phyloP scores from a whole-genome alignment of 345 rosid species.

The Citrus inodora region DNA sequence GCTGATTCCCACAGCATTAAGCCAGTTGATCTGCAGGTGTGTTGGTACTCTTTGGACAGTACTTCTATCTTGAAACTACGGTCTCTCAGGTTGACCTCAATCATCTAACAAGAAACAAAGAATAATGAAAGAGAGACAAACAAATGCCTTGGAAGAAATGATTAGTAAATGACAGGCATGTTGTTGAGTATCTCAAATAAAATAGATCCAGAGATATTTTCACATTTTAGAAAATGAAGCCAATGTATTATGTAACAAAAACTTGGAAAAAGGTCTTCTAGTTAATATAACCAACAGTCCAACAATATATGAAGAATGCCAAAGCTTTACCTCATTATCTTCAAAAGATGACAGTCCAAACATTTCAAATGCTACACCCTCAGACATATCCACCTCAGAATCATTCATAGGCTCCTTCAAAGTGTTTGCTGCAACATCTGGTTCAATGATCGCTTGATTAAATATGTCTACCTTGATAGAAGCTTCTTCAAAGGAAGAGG shows the following conservation, averaged over 20 bases:
- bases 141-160: background rate
- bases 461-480: slow-evolving; percentile 23
- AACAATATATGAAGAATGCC: background rate
- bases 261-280: too few species aligned
- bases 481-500: slow-evolving; percentile 19
- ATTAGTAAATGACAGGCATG: background rate
- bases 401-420: slow-evolving; percentile 21
- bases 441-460: slow-evolving; percentile 20
- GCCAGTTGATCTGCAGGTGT: slow-evolving; percentile 88
- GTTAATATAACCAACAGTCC: background rate
- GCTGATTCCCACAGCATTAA: slow-evolving; percentile 98
- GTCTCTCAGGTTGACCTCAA: slow-evolving; percentile 42
- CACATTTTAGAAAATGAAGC: background rate
- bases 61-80: slow-evolving; percentile 48
- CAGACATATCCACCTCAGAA: slow-evolving; percentile 56
- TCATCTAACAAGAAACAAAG: slow-evolving; percentile 34
- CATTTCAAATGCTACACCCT: background rate
- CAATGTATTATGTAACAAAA: background rate
- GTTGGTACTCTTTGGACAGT: slow-evolving; percentile 77
- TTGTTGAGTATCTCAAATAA: background rate
- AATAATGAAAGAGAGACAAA: background rate
- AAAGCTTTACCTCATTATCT: too few species aligned
- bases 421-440: slow-evolving; percentile 18
- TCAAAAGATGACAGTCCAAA: too few species aligned
- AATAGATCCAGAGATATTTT: background rate